Conservation (phyloP, 1,284 basidiomycete genomes). For the Volvariella surrecta region DNA sequence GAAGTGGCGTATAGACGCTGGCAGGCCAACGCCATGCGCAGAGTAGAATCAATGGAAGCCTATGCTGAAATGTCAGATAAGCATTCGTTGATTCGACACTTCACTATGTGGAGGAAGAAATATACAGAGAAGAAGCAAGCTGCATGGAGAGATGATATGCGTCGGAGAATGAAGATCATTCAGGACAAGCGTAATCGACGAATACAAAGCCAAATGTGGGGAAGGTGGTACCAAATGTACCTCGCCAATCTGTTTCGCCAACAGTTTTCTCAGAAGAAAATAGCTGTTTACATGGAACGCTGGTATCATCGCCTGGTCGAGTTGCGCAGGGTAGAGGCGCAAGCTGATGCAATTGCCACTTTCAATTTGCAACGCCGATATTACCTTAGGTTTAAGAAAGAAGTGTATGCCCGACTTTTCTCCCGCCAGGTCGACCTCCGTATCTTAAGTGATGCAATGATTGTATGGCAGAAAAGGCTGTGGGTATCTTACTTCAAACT, state of each 20-base stretch:
- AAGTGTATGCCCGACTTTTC: too few species aligned
- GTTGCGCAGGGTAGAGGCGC: slow-evolving; percentile 33
- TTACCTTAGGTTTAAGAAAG: too few species aligned
- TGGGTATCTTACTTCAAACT: slow-evolving; percentile 25
- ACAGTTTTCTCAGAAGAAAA: slow-evolving; percentile 35
- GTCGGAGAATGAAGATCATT: slow-evolving; percentile 52
- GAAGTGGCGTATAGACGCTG: too few species aligned
- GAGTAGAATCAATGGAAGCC: slow-evolving; percentile 27
- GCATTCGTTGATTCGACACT: slow-evolving; percentile 29
- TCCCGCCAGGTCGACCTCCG: slow-evolving; percentile 30
- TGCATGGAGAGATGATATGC: slow-evolving; percentile 60
- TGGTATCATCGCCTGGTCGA: slow-evolving; percentile 41
- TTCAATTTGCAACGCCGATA: slow-evolving; percentile 23
- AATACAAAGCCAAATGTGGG: slow-evolving; percentile 46
- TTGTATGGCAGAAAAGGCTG: slow-evolving; percentile 49
- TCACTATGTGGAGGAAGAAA: slow-evolving; percentile 42
- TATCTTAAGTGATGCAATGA: slow-evolving; percentile 36
- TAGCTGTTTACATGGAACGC: slow-evolving; percentile 31
- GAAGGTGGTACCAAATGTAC: slow-evolving; percentile 51
- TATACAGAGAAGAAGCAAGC: slow-evolving; percentile 41
- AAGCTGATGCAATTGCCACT: slow-evolving; percentile 38
- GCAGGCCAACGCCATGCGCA: too few species aligned
- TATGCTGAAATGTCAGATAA: slow-evolving; percentile 32
- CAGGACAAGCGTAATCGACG: slow-evolving; percentile 43
- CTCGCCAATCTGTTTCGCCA: slow-evolving; percentile 39